Percentiles rank a stretch among this genome's conserved stretches.
These are phyloP conservation scores for Rhodotorula sp. DNA, from an alignment of 1,284 basidiomycete genomes.

Conservation along the genomic window DNA sequence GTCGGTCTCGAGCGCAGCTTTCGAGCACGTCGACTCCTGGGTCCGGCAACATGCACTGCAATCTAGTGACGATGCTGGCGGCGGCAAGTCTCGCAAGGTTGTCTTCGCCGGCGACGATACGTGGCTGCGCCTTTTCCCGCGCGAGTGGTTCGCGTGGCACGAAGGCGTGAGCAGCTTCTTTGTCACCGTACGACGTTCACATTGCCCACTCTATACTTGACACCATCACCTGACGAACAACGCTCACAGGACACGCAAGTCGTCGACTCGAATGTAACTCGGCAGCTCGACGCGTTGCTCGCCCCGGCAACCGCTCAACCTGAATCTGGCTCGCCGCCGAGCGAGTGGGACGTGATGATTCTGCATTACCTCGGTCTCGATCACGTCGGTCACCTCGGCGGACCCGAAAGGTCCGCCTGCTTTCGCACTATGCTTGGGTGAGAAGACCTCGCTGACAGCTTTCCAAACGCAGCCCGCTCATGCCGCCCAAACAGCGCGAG, in stretches of 20 bases:
- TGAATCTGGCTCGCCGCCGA: not conserved
- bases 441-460: accelerated
- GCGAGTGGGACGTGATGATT: conserved; percentile 38
- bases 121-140: conserved; percentile 42
- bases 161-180: conserved; percentile 43
- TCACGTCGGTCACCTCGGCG: conserved; percentile 44
- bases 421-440: not conserved
- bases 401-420: conserved; percentile 27
- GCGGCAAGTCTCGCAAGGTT: not conserved
- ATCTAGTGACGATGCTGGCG: not conserved
- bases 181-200: conserved; percentile 31
- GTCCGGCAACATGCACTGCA: conserved; percentile 15
- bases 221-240: too few relatives aligned
- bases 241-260: conserved; percentile 33
- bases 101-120: conserved; percentile 44
- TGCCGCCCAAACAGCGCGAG: conserved; percentile 42
- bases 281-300: conserved; percentile 35
- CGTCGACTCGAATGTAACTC: conserved; percentile 42
- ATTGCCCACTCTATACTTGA: not conserved
- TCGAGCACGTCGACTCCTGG: conserved; percentile 43
- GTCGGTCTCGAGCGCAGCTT: conserved; percentile 10
- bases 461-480: conserved; percentile 23
- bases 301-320: not conserved
- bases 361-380: conserved; percentile 45
- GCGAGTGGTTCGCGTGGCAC: conserved; percentile 32